A percentile compares a stretch with the other conserved stretches of the same genome.
phyloP scores from a whole-genome alignment of 495 filamentous ascomycete genomes.

The Penicillium taxi region DNA sequence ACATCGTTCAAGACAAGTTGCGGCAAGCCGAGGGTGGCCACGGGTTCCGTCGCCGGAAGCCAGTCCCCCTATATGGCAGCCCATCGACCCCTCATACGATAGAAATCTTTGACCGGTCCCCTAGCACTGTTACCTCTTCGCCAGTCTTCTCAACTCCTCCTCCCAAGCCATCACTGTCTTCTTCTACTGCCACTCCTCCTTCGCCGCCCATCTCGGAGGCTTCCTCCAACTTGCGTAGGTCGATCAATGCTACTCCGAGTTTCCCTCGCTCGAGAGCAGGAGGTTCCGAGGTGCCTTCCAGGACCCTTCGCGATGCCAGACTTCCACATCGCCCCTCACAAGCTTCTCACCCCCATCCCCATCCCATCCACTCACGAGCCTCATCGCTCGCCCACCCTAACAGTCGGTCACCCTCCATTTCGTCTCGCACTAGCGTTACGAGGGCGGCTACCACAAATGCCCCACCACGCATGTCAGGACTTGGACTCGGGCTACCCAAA shows the following conservation, averaged over 20 bases:
- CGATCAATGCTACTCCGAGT: constrained; percentile 38
- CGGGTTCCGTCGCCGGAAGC: constrained; percentile 46
- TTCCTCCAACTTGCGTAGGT: constrained; percentile 38
- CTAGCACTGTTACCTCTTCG: constrained; percentile 60
- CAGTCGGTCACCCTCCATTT: constrained; percentile 33
- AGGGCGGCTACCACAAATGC: constrained; percentile 20
- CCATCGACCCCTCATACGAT: constrained; percentile 45
- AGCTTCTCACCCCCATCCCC: constrained; percentile 30
- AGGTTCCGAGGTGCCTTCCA: constrained; percentile 26
- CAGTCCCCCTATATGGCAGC: constrained; percentile 39
- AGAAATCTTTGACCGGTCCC: constrained; percentile 47
- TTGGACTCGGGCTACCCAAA: no score
- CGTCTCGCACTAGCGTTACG: constrained; percentile 32
- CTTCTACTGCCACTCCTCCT: constrained; percentile 66
- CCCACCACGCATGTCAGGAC: constrained; percentile 26
- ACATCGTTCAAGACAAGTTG: constrained; percentile 89
- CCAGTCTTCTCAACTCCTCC: constrained; percentile 67
- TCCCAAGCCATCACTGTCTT: constrained; percentile 61
- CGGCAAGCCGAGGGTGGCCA: constrained; percentile 55
- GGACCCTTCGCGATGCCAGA: constrained; percentile 38
- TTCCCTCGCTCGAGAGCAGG: constrained; percentile 35
- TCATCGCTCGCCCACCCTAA: constrained; percentile 45
- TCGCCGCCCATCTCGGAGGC: constrained; percentile 53
- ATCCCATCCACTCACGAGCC: constrained; percentile 41
- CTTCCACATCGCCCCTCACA: no score